Conservation (phyloP, 352 stramenopile genomes). For the Phytopythium aichiense region DNA sequence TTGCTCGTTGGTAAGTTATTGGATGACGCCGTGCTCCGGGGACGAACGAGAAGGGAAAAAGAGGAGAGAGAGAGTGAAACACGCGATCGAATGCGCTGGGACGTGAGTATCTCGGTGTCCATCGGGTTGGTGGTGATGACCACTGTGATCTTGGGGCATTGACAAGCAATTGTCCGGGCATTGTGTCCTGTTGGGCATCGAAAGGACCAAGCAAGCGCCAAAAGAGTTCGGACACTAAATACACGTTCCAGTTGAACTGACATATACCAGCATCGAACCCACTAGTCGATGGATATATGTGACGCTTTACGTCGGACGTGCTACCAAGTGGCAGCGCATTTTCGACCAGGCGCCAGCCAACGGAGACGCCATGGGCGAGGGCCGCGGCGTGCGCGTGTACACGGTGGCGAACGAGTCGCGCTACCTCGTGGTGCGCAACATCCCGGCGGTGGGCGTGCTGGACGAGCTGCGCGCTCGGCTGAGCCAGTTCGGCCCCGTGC, state of each 20-base stretch:
- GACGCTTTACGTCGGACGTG: too few species aligned
- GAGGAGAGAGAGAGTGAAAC: not conserved
- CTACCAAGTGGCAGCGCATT: too few species aligned
- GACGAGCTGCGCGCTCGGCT: conserved; percentile 51
- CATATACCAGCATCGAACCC: too few species aligned
- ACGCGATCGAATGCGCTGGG: not conserved
- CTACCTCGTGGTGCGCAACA: conserved; percentile 57
- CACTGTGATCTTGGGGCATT: not conserved
- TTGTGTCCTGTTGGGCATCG: not conserved
- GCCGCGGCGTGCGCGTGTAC: conserved; percentile 40
- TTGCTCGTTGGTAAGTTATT: conserved; percentile 50
- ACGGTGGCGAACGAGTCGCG: conserved; percentile 57
- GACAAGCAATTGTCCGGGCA: not conserved
- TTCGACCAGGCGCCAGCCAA: not conserved
- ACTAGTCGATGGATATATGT: too few species aligned
- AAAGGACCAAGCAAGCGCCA: too few species aligned
- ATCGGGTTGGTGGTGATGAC: not conserved
- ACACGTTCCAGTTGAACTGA: too few species aligned
- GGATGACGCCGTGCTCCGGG: conserved; percentile 13
- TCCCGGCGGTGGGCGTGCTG: conserved; percentile 51
- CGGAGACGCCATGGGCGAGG: not conserved
- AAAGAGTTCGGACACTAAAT: not conserved
- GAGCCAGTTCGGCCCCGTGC: conserved; percentile 47
- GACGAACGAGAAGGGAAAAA: not conserved
- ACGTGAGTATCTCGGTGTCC: not conserved